A percentile compares a stretch with the other conserved stretches of the same genome.
Evolutionary conservation across 805 yeast species (phyloP).

Genomic region (Starmerella kuoi): DNA sequence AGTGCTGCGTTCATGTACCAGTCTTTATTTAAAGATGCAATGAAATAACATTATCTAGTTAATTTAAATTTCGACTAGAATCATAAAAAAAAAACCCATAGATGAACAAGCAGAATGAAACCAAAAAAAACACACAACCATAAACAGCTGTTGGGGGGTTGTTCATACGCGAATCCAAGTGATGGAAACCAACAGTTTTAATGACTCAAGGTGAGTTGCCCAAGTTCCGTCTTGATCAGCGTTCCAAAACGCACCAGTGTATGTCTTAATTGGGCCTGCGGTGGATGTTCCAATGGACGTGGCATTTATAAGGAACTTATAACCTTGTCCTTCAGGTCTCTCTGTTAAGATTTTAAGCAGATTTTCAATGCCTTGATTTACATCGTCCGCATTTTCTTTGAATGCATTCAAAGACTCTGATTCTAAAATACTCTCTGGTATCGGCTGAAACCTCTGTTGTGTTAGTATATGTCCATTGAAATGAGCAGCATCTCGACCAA

Average conservation of each 20-base stretch:
- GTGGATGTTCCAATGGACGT: slow-evolving; percentile 12
- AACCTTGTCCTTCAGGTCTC: slow-evolving; percentile 16
- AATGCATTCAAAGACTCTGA: slow-evolving; percentile 11
- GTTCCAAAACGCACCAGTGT: slow-evolving; percentile 24
- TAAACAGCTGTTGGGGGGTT: background rate
- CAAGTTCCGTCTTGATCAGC: slow-evolving; percentile 23
- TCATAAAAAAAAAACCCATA: too few species aligned
- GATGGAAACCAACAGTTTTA: slow-evolving; percentile 13
- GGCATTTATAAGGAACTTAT: slow-evolving; percentile 20
- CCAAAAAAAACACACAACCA: too few species aligned
- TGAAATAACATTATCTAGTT: slow-evolving; percentile 30
- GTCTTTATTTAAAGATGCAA: slow-evolving; percentile 79
- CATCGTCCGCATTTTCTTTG: background rate
- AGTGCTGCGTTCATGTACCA: slow-evolving; percentile 98
- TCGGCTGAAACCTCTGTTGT: slow-evolving; percentile 9
- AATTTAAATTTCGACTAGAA: too few species aligned
- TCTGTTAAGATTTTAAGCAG: slow-evolving; percentile 8
- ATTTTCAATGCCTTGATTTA: slow-evolving; percentile 11
- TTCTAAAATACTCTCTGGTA: slow-evolving; percentile 13
- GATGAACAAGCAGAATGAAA: too few species aligned
- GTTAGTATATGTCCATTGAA: slow-evolving; percentile 8
- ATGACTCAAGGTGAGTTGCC: slow-evolving; percentile 10
- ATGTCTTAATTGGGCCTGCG: slow-evolving; percentile 16
- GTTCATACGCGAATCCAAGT: slow-evolving; percentile 20
- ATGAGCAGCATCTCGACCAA: too few species aligned